Evolutionary conservation across 306 rosid genomes (phyloP).

Genomic region (Canavalia ensiformis): DNA sequence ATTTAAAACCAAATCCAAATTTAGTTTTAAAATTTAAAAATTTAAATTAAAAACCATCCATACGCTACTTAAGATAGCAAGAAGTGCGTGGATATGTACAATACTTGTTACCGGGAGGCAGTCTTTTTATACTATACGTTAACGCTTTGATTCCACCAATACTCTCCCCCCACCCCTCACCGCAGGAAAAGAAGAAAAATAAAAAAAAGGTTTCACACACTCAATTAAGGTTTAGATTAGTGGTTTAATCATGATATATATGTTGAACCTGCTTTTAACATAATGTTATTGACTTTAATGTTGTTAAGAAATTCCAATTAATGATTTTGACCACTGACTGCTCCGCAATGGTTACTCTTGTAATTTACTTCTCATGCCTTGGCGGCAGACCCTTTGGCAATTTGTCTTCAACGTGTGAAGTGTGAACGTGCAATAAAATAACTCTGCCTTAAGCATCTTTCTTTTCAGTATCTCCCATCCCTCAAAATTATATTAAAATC

Average conservation of each 20-base stretch:
- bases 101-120: too few species aligned
- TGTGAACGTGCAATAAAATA: slow-evolving; percentile 30
- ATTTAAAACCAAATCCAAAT: too few species aligned
- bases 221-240: not conserved
- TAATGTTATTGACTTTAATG: slow-evolving; percentile 37
- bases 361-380: slow-evolving; percentile 38
- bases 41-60: too few species aligned
- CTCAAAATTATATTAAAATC: not conserved
- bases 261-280: slow-evolving; percentile 37
- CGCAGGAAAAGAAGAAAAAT: too few species aligned
- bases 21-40: too few species aligned
- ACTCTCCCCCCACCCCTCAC: too few species aligned
- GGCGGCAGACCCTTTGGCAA: slow-evolving; percentile 55
- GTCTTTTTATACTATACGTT: too few species aligned
- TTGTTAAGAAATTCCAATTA: slow-evolving; percentile 34
- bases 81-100: slow-evolving; percentile 46
- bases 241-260: slow-evolving; percentile 26
- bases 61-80: not conserved
- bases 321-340: slow-evolving; percentile 44
- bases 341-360: slow-evolving; percentile 29
- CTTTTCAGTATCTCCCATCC: slow-evolving; percentile 9
- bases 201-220: too few species aligned
- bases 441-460: slow-evolving; percentile 26
- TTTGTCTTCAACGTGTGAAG: not conserved
- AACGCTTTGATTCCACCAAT: too few species aligned